phyloP scores from a whole-genome alignment of 225 moss, liverwort and hornwort genomes.

The Marchantia polymorpha region DNA sequence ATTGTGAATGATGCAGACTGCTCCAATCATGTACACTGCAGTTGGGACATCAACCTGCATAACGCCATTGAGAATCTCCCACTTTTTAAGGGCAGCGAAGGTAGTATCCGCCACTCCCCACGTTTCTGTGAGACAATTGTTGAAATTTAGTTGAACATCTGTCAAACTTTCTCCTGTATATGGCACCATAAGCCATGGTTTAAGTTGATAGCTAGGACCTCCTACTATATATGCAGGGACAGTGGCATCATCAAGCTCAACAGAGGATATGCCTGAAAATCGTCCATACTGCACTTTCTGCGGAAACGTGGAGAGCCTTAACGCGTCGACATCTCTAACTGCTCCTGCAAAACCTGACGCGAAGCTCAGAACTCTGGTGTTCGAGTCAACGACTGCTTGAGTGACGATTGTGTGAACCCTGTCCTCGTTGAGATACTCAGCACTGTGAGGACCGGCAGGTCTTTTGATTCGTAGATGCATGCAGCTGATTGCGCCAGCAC shows the following conservation, averaged over 20 bases:
- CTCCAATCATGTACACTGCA: slow-evolving; percentile 34
- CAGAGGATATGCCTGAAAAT: slow-evolving; percentile 15
- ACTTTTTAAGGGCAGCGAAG: slow-evolving; percentile 25
- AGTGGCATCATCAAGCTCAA: slow-evolving; percentile 20
- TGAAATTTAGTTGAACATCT: slow-evolving; percentile 27
- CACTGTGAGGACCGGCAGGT: slow-evolving; percentile 22
- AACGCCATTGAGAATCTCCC: slow-evolving; percentile 28
- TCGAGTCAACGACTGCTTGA: slow-evolving; percentile 31
- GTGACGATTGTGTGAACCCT: slow-evolving; percentile 31
- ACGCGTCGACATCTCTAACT: slow-evolving; percentile 16
- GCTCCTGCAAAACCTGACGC: slow-evolving; percentile 36
- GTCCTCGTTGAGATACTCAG: slow-evolving; percentile 26
- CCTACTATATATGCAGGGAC: slow-evolving; percentile 32
- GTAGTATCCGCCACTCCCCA: slow-evolving; percentile 26
- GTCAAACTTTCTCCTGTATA: slow-evolving; percentile 20
- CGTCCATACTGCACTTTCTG: slow-evolving; percentile 25
- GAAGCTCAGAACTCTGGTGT: slow-evolving; percentile 34
- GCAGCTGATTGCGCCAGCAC: slow-evolving; percentile 32
- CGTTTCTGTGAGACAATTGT: slow-evolving; percentile 21
- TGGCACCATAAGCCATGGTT: slow-evolving; percentile 36
- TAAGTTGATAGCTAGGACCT: slow-evolving; percentile 26
- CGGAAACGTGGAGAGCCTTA: slow-evolving; percentile 15
- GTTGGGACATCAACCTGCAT: slow-evolving; percentile 33
- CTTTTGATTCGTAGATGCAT: slow-evolving; percentile 29
- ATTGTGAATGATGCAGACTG: slow-evolving; percentile 38